A percentile compares a stretch with the other conserved stretches of the same genome.
These are phyloP conservation scores for Tetraselmis striata DNA, from an alignment of 139 green algal species.

Conservation along the genomic window DNA sequence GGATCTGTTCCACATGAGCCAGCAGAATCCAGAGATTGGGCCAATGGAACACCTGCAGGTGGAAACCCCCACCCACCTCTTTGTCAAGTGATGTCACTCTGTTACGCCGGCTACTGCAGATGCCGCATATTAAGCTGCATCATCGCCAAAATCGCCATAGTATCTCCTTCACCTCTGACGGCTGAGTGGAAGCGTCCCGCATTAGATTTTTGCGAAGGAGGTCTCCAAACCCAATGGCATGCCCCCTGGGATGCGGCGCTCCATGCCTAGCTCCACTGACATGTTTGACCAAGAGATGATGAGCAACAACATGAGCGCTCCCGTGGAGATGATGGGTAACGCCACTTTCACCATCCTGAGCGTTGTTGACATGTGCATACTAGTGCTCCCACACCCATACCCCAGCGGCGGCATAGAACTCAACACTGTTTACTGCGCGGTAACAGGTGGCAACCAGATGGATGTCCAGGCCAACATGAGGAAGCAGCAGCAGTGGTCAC, in stretches of 20 bases:
- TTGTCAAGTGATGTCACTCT: too few relatives aligned
- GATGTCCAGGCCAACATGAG: background rate
- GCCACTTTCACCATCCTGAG: too few relatives aligned
- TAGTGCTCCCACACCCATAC: too few relatives aligned
- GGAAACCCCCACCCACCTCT: background rate
- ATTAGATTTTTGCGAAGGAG: background rate
- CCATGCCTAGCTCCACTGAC: background rate
- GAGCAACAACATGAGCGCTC: background rate
- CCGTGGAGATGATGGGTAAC: background rate
- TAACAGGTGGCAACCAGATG: background rate
- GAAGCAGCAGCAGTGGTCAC: background rate
- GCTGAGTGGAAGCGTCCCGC: too few relatives aligned
- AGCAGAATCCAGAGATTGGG: conserved; percentile 15
- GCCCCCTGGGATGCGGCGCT: background rate
- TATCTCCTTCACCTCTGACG: too few relatives aligned
- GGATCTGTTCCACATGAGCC: conserved; percentile 34
- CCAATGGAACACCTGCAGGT: background rate
- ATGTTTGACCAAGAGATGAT: background rate
- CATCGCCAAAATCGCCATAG: too few relatives aligned
- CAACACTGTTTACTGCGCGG: too few relatives aligned
- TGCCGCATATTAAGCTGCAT: too few relatives aligned
- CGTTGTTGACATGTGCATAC: too few relatives aligned
- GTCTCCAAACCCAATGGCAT: background rate
- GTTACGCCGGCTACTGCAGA: too few relatives aligned
- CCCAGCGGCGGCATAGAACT: too few relatives aligned